phyloP scores from a whole-genome alignment of 768 basidiomycete genomes.

The Gyrodon lividus region DNA sequence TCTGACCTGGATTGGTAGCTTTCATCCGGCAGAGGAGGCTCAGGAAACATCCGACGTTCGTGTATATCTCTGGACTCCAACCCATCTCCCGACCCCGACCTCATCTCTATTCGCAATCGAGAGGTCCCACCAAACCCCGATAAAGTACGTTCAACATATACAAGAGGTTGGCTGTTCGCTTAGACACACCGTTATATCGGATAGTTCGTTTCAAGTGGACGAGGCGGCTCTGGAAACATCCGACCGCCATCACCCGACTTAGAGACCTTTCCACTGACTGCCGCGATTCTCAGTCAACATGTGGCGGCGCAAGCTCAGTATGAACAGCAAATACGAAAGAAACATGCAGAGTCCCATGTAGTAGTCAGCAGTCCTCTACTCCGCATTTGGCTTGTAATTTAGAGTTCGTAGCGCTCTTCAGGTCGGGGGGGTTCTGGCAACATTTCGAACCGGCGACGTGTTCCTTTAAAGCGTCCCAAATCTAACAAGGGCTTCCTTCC shows the following conservation, averaged over 20 bases:
- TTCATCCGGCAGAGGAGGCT: conserved; percentile 25
- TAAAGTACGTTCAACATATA: neutral
- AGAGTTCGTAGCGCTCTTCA: conserved; percentile 18
- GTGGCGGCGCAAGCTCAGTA: conserved; percentile 11
- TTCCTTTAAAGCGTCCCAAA: conserved; percentile 1
- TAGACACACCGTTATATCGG: neutral
- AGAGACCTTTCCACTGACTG: conserved; percentile 22
- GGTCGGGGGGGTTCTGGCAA: conserved; percentile 29
- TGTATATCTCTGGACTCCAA: neutral
- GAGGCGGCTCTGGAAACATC: conserved; percentile 28
- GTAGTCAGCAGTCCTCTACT: conserved; percentile 12
- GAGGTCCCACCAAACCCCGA: neutral
- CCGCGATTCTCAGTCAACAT: conserved; percentile 22
- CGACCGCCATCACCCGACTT: conserved; percentile 5
- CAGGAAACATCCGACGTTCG: conserved; percentile 17
- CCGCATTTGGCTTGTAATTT: neutral
- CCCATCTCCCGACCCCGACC: neutral
- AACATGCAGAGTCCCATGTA: conserved; percentile 13
- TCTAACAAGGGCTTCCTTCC: conserved; percentile 12
- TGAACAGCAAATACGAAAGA: conserved; percentile 15
- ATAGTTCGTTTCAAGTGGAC: conserved; percentile 23
- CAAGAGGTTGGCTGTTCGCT: neutral
- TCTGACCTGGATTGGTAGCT: conserved; percentile 13
- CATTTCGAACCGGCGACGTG: conserved; percentile 17
- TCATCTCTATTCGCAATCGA: neutral